Evolutionary conservation across 352 stramenopile genomes (phyloP), one percentile per base, ranked within the genome.

Genomic region (Globisporangium iwayamae): DNA sequence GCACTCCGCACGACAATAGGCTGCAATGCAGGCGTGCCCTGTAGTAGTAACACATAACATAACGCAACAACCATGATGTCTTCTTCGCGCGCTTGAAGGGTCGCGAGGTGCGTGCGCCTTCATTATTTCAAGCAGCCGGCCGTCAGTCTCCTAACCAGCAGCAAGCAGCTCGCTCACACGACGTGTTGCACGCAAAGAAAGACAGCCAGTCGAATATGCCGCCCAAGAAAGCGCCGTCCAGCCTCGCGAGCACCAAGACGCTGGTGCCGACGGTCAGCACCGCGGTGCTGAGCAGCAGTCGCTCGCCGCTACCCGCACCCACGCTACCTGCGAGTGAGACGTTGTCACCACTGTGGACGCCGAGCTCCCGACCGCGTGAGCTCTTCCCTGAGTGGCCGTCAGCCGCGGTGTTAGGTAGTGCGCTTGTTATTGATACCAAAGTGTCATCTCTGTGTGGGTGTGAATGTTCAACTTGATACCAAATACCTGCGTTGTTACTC

Each of bases 331-430:
- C 73, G 14, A 68, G 58, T 3, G 68, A 81, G 8, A 63, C 74
- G 0, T 67, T 90, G 30, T 38, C 70, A 10, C 71, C 79, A 28
- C 60, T 91, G 2, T 89, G 73, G 76, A 73, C 54, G 38, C 69
- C 81, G 0, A 62, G 55, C 34, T 66, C 62, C 0, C 36, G 53
- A 14, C 84, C 81, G 0, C 73, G 63, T 0, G 69, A 76, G 22
- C 50, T 87, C 50, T 93, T 93, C 46, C 79, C 80, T 2, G 82
- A 91, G 52, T 91, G 84, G 82, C 83, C 70, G 2, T 66, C 72
- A 20, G 67, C 65, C 20, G 56, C 65, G 41, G 66, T 52, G 60
- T 41, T 81, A 22, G 28, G 48, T 63, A 39, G 25, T 28, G 25
- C 25, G 25, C 25, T 28, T 28, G 25, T 28, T 28, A 28, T 28